phyloP scores from a whole-genome alignment of 192 early-diverging fungal species.

The Gorgonomyces haynaldii region DNA sequence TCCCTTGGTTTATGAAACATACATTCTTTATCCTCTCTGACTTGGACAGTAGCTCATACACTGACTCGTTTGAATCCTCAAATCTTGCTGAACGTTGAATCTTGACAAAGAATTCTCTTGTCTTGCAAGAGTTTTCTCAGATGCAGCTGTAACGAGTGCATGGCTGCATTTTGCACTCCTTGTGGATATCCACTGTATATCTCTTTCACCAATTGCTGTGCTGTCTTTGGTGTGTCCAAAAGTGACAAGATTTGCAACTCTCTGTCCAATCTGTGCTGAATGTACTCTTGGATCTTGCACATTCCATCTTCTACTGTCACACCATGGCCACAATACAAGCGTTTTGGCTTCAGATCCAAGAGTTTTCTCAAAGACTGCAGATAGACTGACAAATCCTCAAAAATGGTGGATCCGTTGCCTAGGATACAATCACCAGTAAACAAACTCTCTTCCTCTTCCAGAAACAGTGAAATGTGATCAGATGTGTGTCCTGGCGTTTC shows the following conservation, averaged over 20 bases:
- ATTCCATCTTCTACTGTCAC: slow-evolving; percentile 57
- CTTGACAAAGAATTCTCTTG: too few relatives aligned
- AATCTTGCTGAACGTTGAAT: too few relatives aligned
- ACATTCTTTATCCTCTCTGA: too few relatives aligned
- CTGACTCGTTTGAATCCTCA: too few relatives aligned
- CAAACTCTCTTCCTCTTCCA: slow-evolving; percentile 54
- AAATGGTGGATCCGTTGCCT: slow-evolving; percentile 72
- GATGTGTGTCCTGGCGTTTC: slow-evolving; percentile 73
- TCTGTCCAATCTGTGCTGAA: slow-evolving; percentile 60
- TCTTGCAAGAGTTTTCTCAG: not conserved
- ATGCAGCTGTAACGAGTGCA: not conserved
- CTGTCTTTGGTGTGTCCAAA: not conserved
- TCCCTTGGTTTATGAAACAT: too few relatives aligned
- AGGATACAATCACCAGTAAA: slow-evolving; percentile 75
- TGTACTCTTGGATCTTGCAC: slow-evolving; percentile 58
- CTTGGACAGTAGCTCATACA: too few relatives aligned
- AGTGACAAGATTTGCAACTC: slow-evolving; percentile 55
- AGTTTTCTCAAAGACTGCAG: slow-evolving; percentile 52
- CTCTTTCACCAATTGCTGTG: not conserved
- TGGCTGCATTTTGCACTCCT: not conserved
- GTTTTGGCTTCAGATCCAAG: slow-evolving; percentile 21
- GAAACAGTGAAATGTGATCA: slow-evolving; percentile 65
- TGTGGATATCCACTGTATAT: not conserved
- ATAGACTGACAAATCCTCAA: slow-evolving; percentile 60
- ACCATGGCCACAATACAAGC: slow-evolving; percentile 70